Percentiles rank a stretch among this genome's conserved stretches.
phyloP scores from a whole-genome alignment of 345 rosid genomes.

The Bruguiera sexangula region DNA sequence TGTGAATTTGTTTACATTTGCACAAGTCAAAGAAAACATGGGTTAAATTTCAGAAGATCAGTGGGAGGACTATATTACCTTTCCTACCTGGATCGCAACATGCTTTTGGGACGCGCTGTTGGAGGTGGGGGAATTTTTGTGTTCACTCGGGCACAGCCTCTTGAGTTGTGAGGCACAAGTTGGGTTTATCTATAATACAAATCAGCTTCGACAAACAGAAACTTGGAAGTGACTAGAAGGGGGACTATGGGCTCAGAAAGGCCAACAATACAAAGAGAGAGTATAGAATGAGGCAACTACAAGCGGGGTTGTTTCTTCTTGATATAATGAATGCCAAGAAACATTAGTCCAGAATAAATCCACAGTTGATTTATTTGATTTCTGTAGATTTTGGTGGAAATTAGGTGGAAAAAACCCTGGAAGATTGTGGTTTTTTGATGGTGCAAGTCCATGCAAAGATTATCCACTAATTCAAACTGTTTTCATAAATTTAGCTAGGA shows the following conservation, averaged over 20 bases:
- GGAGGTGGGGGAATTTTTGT: slow-evolving; percentile 96
- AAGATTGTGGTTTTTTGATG: no score
- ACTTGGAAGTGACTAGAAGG: neutral
- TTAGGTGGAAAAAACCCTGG: no score
- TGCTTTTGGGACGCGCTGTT: slow-evolving; percentile 86
- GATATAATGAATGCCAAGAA: neutral
- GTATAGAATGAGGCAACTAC: neutral
- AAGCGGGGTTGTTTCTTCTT: neutral
- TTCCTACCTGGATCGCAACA: slow-evolving; percentile 66
- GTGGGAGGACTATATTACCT: slow-evolving; percentile 89
- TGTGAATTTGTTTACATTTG: neutral
- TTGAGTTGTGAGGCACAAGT: slow-evolving; percentile 39
- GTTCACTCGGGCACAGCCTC: slow-evolving; percentile 77
- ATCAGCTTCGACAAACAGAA: neutral
- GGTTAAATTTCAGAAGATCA: slow-evolving; percentile 42
- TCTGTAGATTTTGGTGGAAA: no score
- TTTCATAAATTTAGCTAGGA: no score
- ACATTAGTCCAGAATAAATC: no score
- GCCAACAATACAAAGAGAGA: neutral
- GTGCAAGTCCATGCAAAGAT: no score
- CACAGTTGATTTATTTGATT: no score
- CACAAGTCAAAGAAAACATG: slow-evolving; percentile 13
- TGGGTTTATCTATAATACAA: neutral
- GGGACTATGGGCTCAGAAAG: neutral
- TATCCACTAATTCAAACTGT: no score